Evolutionary conservation across 2,329 filamentous ascomycete genomes (phyloP).

Genomic region (Epichloe elymi): DNA sequence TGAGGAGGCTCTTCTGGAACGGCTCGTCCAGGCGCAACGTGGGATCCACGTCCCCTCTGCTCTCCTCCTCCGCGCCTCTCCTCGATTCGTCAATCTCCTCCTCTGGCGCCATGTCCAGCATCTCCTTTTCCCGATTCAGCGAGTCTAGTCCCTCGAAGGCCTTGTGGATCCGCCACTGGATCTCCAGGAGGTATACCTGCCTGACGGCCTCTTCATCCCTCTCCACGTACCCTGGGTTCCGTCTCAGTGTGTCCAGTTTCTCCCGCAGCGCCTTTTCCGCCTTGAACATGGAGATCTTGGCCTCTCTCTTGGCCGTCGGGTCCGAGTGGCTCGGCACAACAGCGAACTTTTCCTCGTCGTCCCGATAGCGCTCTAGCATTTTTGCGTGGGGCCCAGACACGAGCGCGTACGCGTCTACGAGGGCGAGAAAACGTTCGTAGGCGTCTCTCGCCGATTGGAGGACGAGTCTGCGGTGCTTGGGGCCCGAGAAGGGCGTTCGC

Average conservation of each 20-base stretch:
- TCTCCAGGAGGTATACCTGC: conserved; percentile 62
- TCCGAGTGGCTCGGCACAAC: conserved; percentile 45
- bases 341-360: conserved; percentile 59
- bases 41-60: conserved; percentile 20
- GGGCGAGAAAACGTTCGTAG: conserved; percentile 68
- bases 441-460: conserved; percentile 52
- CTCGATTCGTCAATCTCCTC: conserved; percentile 28
- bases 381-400: conserved; percentile 51
- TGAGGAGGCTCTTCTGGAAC: conserved; percentile 31
- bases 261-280: conserved; percentile 76
- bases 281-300: conserved; percentile 75
- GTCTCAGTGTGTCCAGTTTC: conserved; percentile 52
- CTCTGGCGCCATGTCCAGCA: conserved; percentile 62
- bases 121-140: conserved; percentile 69
- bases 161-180: conserved; percentile 62
- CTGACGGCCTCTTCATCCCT: conserved; percentile 76
- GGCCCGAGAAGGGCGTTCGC: conserved; percentile 42
- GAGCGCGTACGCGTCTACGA: conserved; percentile 67
- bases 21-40: conserved; percentile 63
- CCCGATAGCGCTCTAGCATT: conserved; percentile 59
- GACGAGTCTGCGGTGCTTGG: conserved; percentile 44
- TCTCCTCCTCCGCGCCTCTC: conserved; percentile 20
- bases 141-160: conserved; percentile 81
- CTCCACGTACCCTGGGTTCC: conserved; percentile 37
- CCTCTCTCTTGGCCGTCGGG: conserved; percentile 57